Evolutionary conservation across 495 filamentous ascomycete species (phyloP).

Genomic region (Tuber umbilicatum): DNA sequence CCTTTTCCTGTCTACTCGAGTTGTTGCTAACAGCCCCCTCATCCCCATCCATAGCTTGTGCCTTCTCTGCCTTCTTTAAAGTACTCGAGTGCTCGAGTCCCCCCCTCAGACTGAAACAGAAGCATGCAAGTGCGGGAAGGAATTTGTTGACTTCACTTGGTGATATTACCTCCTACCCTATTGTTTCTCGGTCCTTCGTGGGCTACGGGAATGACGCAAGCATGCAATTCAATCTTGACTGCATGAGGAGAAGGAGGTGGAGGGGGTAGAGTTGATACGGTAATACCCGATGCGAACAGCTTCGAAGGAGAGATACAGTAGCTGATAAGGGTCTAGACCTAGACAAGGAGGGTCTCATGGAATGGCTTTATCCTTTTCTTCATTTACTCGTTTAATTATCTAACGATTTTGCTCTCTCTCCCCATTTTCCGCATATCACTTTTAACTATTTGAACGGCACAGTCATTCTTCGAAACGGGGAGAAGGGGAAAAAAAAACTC

Average conservation of each 20-base stretch:
- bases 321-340: not conserved
- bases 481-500: not conserved
- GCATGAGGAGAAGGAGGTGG: not conserved
- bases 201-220: conserved; percentile 5
- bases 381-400: not conserved
- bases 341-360: not conserved
- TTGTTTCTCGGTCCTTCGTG: not conserved
- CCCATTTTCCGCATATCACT: not conserved
- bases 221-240: not conserved
- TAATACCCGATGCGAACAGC: not conserved
- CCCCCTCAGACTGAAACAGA: conserved; percentile 1
- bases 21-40: not conserved
- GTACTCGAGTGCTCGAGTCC: not conserved
- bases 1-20: not conserved
- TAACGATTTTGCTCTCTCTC: not conserved
- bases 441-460: not conserved
- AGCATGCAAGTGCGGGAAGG: conserved; percentile 4
- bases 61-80: not conserved
- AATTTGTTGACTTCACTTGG: conserved; percentile 5
- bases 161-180: conserved; percentile 1
- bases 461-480: not conserved
- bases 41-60: not conserved
- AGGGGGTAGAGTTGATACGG: not conserved
- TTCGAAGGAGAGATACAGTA: not conserved
- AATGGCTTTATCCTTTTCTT: not conserved